Base-by-base conservation (phyloP, 495 filamentous ascomycete species). In the Annulohypoxylon bovei region DNA sequence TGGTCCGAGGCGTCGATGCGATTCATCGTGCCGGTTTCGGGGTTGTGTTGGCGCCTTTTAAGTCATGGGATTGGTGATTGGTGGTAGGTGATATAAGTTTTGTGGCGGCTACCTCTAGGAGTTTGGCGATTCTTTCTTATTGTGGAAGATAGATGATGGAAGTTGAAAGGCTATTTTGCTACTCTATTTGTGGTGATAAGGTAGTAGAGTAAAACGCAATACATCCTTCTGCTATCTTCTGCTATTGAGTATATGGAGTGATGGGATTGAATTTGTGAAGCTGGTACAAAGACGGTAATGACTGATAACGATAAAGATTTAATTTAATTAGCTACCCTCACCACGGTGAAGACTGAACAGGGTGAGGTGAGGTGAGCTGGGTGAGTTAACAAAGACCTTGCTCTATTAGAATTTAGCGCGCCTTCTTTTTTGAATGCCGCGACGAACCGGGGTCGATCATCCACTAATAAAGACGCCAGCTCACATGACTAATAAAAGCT, bases 1-100 rank as follows among this genome's bases (percentile, higher is more conserved):
- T 95, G 93, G 71, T 93, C 90, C 66, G 94, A 95, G 71, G 91
- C 93, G 82, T 97, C 94, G 75, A 97, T 90, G 57, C 88, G 86
- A 81, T 95, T 92, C 93, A 95, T 97, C 75, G 69, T 89, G 82
- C 65, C 71, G 25, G 46, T n/a, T 28, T 50, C n/a, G n/a, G n/a
- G n/a, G n/a, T 49, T 49, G 9, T 42, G 39, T 6, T 9, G 14
- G n/a, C n/a, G 37, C 12, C 37, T 40, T n/a, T 49, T 28, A 50
- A 6, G 46, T 50, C 46, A 50, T 50, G 2, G 12, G 46, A 50
- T 23, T 6, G 23, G 23, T 42, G 23, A 27, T 25, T 47, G 20
- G 18, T 23, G 6, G 7, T 25, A 12, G 20, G 7, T n/a, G n/a
- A n/a, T n/a, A n/a, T n/a, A n/a, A n/a, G n/a, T n/a, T n/a, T n/a